These are phyloP conservation scores for Thelephora ganbajun DNA, from an alignment of 768 basidiomycete genomes.

Conservation along the genomic window DNA sequence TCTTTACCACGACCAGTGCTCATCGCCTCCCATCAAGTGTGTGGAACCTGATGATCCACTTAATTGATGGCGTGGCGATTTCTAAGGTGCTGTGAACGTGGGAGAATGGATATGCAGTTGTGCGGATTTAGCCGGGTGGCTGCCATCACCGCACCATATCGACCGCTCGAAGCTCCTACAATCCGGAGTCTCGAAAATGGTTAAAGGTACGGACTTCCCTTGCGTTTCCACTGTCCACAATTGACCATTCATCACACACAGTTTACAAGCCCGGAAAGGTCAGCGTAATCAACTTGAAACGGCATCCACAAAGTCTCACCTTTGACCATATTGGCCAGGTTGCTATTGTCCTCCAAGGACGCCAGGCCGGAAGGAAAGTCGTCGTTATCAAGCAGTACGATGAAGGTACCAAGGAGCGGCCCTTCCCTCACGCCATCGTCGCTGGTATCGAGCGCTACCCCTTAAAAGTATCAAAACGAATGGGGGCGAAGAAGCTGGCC, in stretches of 20 bases:
- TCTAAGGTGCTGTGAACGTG: not conserved
- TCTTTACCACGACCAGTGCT: not conserved
- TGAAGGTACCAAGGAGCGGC: conserved; percentile 92
- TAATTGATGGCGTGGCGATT: not conserved
- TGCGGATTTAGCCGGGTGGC: not conserved
- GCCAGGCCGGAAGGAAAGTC: conserved; percentile 98
- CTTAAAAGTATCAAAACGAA: conserved; percentile 90
- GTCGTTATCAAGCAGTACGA: conserved; percentile 97
- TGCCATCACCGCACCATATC: not conserved
- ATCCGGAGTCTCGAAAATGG: conserved; percentile 13
- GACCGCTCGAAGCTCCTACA: not conserved
- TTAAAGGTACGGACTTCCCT: conserved; percentile 11
- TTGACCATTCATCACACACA: conserved; percentile 15
- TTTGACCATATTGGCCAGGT: conserved; percentile 33
- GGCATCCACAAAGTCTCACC: not conserved
- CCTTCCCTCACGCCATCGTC: conserved; percentile 96
- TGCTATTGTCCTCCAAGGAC: conserved; percentile 95
- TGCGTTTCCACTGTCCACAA: not conserved
- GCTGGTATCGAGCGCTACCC: conserved; percentile 98
- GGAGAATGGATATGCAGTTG: not conserved
- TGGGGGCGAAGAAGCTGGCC: conserved; percentile 92
- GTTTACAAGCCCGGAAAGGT: conserved; percentile 97
- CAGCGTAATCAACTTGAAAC: conserved; percentile 1
- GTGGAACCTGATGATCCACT: not conserved
- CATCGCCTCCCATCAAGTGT: not conserved